Evolutionary conservation across 2,329 filamentous ascomycete genomes (phyloP), one percentile per base, ranked within the genome.

Genomic region (Xylariaceae sp.): DNA sequence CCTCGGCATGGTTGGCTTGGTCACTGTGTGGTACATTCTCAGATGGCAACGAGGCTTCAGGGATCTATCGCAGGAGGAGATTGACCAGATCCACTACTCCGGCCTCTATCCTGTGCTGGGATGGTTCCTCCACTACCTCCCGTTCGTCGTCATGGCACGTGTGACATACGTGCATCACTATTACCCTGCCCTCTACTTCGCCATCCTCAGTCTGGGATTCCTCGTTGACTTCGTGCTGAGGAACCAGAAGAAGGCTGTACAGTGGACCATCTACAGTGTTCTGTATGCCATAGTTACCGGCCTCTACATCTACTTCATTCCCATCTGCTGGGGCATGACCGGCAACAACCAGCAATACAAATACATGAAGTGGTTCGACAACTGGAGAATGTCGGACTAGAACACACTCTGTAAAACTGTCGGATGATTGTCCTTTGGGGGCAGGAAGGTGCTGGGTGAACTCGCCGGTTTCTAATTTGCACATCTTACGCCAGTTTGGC

Each of bases 131-230:
- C 92, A 98, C 68, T 98, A 96, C 63, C 68, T 95, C 47, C 92
- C 92, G 1, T 98, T 97, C 65, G 78, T 95, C 56, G 80, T 92
- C 59, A 98, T 98, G 94, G 92, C 88, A 9, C 87, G 92, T 73
- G 92, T 98, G 45, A 98, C 92, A 12, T 98, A 98, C 59, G 92
- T 98, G 38, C 92, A 98, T 65, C 92, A 98, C 70, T 98, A 98
- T 73, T 98, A 97, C 65, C 92, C 92, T 9, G 92, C 92, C 8
- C 78, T 98, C 9, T 98, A 97, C 71, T 98, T 97, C 63, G 89
- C 92, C 54, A 95, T 98, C 50, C 71, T 98, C 31, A 79, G 78
- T 12, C 79, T 89, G 46, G 90, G 89, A 38, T 98, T 98, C 74
- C 76, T 88, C 51, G 67, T 85, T 39, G 88, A 97, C 63, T 97